Conservation (phyloP, 2,329 filamentous ascomycete species). For the Colletotrichum navitas region DNA sequence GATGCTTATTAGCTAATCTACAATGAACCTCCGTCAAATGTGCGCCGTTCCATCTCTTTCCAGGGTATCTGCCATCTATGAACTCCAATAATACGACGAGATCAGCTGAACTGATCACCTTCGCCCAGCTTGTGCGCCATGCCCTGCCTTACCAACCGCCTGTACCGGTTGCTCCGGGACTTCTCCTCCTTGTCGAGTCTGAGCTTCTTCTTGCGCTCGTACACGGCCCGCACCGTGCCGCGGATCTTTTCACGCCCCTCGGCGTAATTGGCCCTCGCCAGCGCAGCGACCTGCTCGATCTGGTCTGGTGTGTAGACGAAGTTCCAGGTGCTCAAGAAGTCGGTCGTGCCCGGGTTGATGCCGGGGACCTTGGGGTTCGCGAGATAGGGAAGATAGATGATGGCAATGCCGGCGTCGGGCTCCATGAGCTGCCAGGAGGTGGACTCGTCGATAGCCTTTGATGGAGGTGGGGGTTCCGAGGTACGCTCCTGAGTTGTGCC, state of each 20-base stretch:
- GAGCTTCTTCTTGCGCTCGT: slow-evolving; percentile 85
- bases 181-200: slow-evolving; percentile 67
- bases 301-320: slow-evolving; percentile 95
- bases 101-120: slow-evolving; percentile 73
- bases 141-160: slow-evolving; percentile 63
- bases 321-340: slow-evolving; percentile 97
- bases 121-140: slow-evolving; percentile 69
- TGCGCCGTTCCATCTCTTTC: slow-evolving; percentile 17
- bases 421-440: slow-evolving; percentile 78
- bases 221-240: slow-evolving; percentile 86
- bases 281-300: slow-evolving; percentile 83
- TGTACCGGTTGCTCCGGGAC: slow-evolving; percentile 55
- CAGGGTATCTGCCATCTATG: slow-evolving; percentile 37
- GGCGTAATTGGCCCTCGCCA: slow-evolving; percentile 88
- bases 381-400: slow-evolving; percentile 92
- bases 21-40: background rate
- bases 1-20: background rate
- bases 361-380: slow-evolving; percentile 80
- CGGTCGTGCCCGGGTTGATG: slow-evolving; percentile 85
- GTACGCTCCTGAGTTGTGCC: slow-evolving; percentile 83
- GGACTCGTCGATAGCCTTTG: slow-evolving; percentile 70
- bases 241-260: slow-evolving; percentile 85
- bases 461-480: slow-evolving; percentile 63
- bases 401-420: slow-evolving; percentile 85
- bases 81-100: slow-evolving; percentile 29